Evolutionary conservation across 768 basidiomycete species (phyloP).

Genomic region (Mycena crocata): DNA sequence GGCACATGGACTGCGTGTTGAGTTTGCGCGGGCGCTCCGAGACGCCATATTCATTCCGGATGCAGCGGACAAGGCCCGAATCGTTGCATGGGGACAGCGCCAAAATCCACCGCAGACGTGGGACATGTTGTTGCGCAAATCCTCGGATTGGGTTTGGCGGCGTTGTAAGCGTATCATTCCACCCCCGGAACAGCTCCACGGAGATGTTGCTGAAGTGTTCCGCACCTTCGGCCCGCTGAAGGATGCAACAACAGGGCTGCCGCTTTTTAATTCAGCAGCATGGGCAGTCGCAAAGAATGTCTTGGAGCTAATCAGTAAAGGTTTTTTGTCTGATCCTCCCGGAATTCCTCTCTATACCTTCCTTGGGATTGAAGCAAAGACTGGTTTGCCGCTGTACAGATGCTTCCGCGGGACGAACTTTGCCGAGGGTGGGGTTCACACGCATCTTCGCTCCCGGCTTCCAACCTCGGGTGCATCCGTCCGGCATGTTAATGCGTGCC

Average conservation of each 20-base stretch:
- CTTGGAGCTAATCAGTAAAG: slow-evolving; percentile 36
- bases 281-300: slow-evolving; percentile 33
- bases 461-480: slow-evolving; percentile 40
- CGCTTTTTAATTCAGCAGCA: slow-evolving; percentile 30
- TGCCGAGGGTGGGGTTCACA: slow-evolving; percentile 51
- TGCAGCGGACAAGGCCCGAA: neutral
- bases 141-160: slow-evolving; percentile 34
- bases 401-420: slow-evolving; percentile 47
- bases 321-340: slow-evolving; percentile 47
- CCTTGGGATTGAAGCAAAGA: slow-evolving; percentile 32
- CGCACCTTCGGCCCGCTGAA: slow-evolving; percentile 36
- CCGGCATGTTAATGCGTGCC: slow-evolving; percentile 34
- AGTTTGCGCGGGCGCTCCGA: slow-evolving; percentile 34
- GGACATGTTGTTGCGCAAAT: slow-evolving; percentile 8
- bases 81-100: neutral
- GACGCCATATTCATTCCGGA: slow-evolving; percentile 42
- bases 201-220: slow-evolving; percentile 31
- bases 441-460: slow-evolving; percentile 37
- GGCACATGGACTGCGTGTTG: slow-evolving; percentile 39
- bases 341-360: slow-evolving; percentile 39
- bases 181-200: slow-evolving; percentile 34
- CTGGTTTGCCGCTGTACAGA: slow-evolving; percentile 39
- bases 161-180: slow-evolving; percentile 36
- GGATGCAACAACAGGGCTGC: slow-evolving; percentile 31
- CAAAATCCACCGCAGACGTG: slow-evolving; percentile 11